Conservation (phyloP, 2,329 filamentous ascomycete genomes). For the Aspergillus texensis region DNA sequence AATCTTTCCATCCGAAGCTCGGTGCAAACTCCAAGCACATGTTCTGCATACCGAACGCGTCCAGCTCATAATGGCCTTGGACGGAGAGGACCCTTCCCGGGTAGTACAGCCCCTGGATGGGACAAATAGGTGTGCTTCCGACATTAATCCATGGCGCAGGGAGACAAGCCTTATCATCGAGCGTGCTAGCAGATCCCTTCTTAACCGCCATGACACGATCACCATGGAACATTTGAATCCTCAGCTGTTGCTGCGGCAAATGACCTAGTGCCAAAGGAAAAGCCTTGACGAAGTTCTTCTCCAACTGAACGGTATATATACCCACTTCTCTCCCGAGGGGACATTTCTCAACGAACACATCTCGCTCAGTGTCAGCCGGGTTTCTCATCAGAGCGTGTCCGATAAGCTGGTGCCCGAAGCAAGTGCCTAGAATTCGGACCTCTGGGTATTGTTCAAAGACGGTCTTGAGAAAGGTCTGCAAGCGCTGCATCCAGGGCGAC, state of each 20-base stretch:
- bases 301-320: conserved; percentile 29
- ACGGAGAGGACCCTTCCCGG: conserved; percentile 33
- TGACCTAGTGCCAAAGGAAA: conserved; percentile 16
- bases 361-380: conserved; percentile 3
- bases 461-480: conserved; percentile 27
- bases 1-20: conserved; percentile 24
- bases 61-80: conserved; percentile 39
- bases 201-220: conserved; percentile 28
- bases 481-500: conserved; percentile 27
- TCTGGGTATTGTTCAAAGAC: conserved; percentile 28
- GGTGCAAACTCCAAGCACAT: conserved; percentile 27
- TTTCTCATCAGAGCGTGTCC: conserved; percentile 17
- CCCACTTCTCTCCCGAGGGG: conserved; percentile 33
- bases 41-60: conserved; percentile 29
- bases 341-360: conserved; percentile 25
- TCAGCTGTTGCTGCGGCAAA: conserved; percentile 15
- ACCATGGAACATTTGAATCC: conserved; percentile 36
- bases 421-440: conserved; percentile 37
- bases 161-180: conserved; percentile 11
- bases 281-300: conserved; percentile 22
- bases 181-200: not conserved
- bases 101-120: conserved; percentile 34
- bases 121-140: conserved; percentile 28
- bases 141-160: conserved; percentile 34
- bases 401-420: conserved; percentile 38